Percentiles rank a stretch among this genome's conserved stretches.
These are phyloP conservation scores for Penicillium dipodomyicola DNA, from an alignment of 495 filamentous ascomycete species.

Conservation along the genomic window DNA sequence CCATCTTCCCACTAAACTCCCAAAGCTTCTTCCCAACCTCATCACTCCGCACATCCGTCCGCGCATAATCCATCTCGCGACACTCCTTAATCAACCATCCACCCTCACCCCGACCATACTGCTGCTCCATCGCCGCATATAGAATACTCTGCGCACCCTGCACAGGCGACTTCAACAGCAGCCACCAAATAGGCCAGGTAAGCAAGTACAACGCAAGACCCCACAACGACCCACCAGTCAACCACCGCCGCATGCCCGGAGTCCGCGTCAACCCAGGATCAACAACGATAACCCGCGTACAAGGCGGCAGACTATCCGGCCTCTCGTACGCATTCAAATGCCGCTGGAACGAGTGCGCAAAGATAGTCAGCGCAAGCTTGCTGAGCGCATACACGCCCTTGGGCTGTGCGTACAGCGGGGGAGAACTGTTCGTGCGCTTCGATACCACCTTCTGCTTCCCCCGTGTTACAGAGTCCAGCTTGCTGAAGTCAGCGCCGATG, in stretches of 20 bases:
- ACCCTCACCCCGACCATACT: conserved; percentile 63
- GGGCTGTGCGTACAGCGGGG: conserved; percentile 15
- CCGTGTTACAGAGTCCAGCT: conserved; percentile 47
- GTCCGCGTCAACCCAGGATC: conserved; percentile 85
- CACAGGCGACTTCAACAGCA: conserved; percentile 77
- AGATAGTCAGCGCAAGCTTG: conserved; percentile 85
- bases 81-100: conserved; percentile 83
- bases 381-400: conserved; percentile 69
- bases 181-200: conserved; percentile 77
- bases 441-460: conserved; percentile 21
- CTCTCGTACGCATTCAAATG: conserved; percentile 77
- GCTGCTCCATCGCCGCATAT: conserved; percentile 77
- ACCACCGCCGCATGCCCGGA: conserved; percentile 80
- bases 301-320: conserved; percentile 77
- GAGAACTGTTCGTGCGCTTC: conserved; percentile 23
- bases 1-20: conserved; percentile 81
- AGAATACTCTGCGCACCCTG: conserved; percentile 86
- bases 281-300: conserved; percentile 74
- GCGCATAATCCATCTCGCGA: conserved; percentile 63
- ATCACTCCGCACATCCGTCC: conserved; percentile 76
- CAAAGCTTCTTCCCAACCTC: conserved; percentile 77
- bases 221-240: conserved; percentile 78
- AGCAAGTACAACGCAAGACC: conserved; percentile 77
- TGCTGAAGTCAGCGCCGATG: conserved; percentile 59
- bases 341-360: conserved; percentile 84